Evolutionary conservation across 129 eudicot genomes (phyloP), one percentile per base, ranked within the genome.

Genomic region (Erigeron canadensis): DNA sequence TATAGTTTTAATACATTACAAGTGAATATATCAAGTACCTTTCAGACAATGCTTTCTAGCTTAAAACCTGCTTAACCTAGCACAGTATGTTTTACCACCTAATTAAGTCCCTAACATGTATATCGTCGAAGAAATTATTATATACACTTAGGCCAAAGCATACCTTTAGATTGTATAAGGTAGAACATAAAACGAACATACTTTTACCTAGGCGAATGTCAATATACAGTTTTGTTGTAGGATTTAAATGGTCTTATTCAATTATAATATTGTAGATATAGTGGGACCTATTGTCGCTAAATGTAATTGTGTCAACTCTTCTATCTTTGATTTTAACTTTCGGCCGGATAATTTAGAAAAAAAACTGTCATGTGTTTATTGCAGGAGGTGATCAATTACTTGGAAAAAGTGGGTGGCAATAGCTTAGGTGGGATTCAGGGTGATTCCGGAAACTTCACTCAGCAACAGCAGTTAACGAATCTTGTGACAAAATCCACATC

Each of bases 361-460:
- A 66, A 43, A 7, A 10, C 7, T 63, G 6, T 51, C 21, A 48
- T 19, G 12, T 16, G 13, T 56, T 46, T 9, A 17, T 68, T 72
- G 18, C 85, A 89, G 96, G 98, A 93, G 48, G 98, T 93, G 65
- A 87, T 93, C 63, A 87, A 56, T 77, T 93, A 85, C 67, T 62
- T 93, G 78, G 96, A 89, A 76, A 93, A 75, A 79, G 92, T 81
- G 22, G 68, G 83, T 44, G 85, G 81, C 70, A 84, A 66, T 77
- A 68, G 69, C 74, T 66, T 85, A 79, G 80, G n/a, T 58, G 63
- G 44, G 74, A 80, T 39, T 76, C 98, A 87, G 67, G 80, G 79
- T 48, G 96, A 89, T 47, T 75, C 83, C 37, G 96, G 90, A 71
- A 88, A 69, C 82, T 76, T 75, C 13, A 55, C 82, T 69, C 88